Evolutionary conservation across 2,329 filamentous ascomycete species (phyloP), one percentile per base, ranked within the genome.

Genomic region (Blumeria graminis): DNA sequence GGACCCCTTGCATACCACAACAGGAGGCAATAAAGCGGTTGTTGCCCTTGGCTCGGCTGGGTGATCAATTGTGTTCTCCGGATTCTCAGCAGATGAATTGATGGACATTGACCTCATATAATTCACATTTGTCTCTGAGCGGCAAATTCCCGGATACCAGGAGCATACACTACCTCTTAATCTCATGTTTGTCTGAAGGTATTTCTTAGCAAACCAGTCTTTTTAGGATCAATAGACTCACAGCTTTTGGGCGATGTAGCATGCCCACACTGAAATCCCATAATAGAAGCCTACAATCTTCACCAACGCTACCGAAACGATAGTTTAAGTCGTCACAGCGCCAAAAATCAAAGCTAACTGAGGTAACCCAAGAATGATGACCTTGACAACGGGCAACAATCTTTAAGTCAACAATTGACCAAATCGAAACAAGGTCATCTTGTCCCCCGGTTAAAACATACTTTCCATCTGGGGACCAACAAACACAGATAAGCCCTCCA

Each of bases 191-290:
- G 72, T 70, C 73, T 76, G 57, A 52, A 52, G 22, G 28, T 33
- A 9, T 34, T 18, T 46, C 13, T 55, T 18, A 55, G 52, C 18
- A 6, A 28, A 55, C 41, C 55, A 39, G 22, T 2, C 48, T 28
- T 56, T 53, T 18, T 55, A 53, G 32, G 56, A 41, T 48, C 33
- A 41, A 55, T 33, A 8, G 18, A 76, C 84, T 65, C 71, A 88
- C 84, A 62, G 79, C 82, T 70, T 90, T 90, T 18, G 92, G 90
- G 58, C 89, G 78, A 68, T 93, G 86, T 63, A 98, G 74, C 90
- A 96, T 96, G 63, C 88, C 88, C 45, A 94, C 87, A 61, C 83
- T 94, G 67, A 98, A 98, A 71, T 98, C 92, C 92, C 92, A 98
- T 11, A 98, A 72, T 58, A 94, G 78, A 16, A 98, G 72, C 57